Evolutionary conservation across 1,284 basidiomycete genomes (phyloP).

Genomic region (Phenoliferia sp.): DNA sequence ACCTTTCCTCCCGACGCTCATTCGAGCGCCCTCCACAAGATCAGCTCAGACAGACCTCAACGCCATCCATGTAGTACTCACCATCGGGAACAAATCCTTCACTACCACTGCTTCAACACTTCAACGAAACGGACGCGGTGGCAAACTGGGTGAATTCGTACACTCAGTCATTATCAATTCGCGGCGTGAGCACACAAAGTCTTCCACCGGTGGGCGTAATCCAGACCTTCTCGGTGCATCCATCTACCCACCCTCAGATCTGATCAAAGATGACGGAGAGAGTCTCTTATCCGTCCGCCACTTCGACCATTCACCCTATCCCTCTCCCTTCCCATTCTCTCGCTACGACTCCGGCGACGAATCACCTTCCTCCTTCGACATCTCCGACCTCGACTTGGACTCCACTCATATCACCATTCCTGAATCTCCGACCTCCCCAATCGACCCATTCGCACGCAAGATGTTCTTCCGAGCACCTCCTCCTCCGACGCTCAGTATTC

Average conservation of each 20-base stretch:
- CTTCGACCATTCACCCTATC: not conserved
- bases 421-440: not conserved
- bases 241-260: not conserved
- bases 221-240: not conserved
- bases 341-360: not conserved
- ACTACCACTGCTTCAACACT: not conserved
- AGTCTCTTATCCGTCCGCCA: not conserved
- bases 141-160: not conserved
- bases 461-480: not conserved
- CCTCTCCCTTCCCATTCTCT: not conserved
- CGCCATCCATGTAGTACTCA: not conserved
- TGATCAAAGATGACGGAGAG: not conserved
- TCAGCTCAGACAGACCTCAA: not conserved
- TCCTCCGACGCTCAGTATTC: not conserved
- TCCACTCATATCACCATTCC: not conserved
- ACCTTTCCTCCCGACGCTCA: not conserved
- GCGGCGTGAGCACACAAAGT: not conserved
- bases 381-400: no score
- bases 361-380: not conserved
- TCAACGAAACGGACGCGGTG: not conserved
- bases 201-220: no score
- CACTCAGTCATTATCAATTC: no score
- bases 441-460: not conserved
- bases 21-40: not conserved
- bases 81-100: not conserved